A percentile compares a stretch with the other conserved stretches of the same genome.
Evolutionary conservation across 148 eudicot species (phyloP).

Genomic region (Hydrangea macrophylla): DNA sequence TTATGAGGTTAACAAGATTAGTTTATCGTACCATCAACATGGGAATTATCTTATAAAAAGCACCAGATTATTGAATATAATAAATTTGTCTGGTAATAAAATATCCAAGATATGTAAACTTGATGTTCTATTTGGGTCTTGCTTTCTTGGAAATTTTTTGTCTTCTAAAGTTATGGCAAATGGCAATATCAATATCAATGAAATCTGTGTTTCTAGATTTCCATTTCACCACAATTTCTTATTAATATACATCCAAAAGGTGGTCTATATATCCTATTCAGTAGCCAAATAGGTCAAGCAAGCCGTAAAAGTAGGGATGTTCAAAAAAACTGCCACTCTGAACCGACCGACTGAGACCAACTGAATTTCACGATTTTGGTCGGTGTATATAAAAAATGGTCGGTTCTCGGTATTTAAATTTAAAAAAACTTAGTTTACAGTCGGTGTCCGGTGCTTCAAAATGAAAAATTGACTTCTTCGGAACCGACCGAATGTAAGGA

Average conservation of each 20-base stretch:
- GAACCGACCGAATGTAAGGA: too few relatives aligned
- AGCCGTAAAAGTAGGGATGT: too few relatives aligned
- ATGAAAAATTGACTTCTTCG: too few relatives aligned
- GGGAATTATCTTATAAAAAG: not conserved
- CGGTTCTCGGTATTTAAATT: too few relatives aligned
- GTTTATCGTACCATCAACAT: not conserved
- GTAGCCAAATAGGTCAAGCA: not conserved
- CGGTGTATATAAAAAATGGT: too few relatives aligned
- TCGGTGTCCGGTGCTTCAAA: too few relatives aligned
- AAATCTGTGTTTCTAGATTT: not conserved
- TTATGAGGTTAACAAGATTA: not conserved
- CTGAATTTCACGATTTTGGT: too few relatives aligned
- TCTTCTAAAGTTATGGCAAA: not conserved
- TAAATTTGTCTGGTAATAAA: not conserved
- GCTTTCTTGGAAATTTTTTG: not conserved
- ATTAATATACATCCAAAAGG: not conserved
- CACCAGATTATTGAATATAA: not conserved
- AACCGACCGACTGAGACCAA: too few relatives aligned
- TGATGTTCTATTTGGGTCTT: not conserved
- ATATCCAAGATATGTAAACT: not conserved
- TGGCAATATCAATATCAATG: not conserved
- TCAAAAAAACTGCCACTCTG: too few relatives aligned
- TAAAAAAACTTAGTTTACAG: too few relatives aligned
- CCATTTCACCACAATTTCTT: not conserved
- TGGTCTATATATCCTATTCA: slow-evolving; percentile 1